phyloP scores from a whole-genome alignment of 2,329 filamentous ascomycete genomes.

The Microcyclosporella mali region DNA sequence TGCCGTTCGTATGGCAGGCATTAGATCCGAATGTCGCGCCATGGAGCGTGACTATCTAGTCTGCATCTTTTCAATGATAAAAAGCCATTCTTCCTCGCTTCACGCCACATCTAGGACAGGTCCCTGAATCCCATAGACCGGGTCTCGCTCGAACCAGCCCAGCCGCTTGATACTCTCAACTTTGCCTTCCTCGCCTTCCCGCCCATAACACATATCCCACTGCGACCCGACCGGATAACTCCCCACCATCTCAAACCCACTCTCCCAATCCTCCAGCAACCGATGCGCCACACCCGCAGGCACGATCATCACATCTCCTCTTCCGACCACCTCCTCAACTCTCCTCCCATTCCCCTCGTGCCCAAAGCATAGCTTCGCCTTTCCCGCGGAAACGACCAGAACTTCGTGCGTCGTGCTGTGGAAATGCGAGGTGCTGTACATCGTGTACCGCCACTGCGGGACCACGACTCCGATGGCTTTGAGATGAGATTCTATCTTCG shows the following conservation, averaged over 20 bases:
- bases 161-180: conserved; percentile 44
- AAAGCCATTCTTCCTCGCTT: not conserved
- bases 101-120: conserved; percentile 40
- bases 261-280: conserved; percentile 51
- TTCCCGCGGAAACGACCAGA: conserved; percentile 53
- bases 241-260: conserved; percentile 61
- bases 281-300: conserved; percentile 62
- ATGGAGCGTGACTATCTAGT: conserved; percentile 17
- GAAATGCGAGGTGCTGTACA: conserved; percentile 62
- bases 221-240: conserved; percentile 51
- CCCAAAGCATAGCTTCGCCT: conserved; percentile 59
- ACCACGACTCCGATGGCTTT: conserved; percentile 47
- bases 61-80: not conserved
- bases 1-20: conserved; percentile 43
- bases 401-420: conserved; percentile 64
- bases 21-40: conserved; percentile 26
- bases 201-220: conserved; percentile 70
- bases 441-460: conserved; percentile 63
- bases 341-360: conserved; percentile 54
- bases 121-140: conserved; percentile 52
- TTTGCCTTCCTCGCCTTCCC: conserved; percentile 49
- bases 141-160: conserved; percentile 55
- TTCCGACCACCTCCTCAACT: conserved; percentile 51
- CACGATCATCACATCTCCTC: conserved; percentile 59
- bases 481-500: conserved; percentile 53